phyloP scores from a whole-genome alignment of 306 rosid species.

The Acacia melanoxylon region DNA sequence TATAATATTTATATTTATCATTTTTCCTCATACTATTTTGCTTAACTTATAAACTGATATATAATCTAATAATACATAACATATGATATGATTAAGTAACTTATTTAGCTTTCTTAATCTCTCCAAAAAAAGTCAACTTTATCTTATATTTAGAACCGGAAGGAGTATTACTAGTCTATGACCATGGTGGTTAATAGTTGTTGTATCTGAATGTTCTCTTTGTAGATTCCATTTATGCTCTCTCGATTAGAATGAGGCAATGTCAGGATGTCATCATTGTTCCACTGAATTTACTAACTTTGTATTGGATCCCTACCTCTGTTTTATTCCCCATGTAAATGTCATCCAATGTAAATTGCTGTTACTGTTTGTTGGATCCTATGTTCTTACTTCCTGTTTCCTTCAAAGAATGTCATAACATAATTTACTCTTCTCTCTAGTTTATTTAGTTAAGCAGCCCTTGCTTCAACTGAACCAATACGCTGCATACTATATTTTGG shows the following conservation, averaged over 20 bases:
- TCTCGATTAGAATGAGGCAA: not conserved
- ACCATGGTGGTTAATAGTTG: not conserved
- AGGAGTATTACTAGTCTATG: not conserved
- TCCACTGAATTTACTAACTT: not conserved
- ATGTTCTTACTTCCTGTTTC: not conserved
- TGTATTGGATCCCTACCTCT: not conserved
- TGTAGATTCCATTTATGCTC: not conserved
- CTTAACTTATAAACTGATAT: no score
- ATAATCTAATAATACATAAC: no score
- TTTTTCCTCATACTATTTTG: no score
- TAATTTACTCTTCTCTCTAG: not conserved
- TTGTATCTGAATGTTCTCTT: not conserved
- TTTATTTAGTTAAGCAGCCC: not conserved
- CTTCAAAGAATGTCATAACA: not conserved
- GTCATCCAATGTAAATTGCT: not conserved
- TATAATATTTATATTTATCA: no score
- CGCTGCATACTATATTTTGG: conserved; percentile 28
- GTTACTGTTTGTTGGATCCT: not conserved
- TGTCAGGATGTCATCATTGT: not conserved
- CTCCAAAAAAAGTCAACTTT: no score
- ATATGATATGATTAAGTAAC: no score
- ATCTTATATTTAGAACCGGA: no score
- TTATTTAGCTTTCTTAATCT: no score
- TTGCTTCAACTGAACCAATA: conserved; percentile 26
- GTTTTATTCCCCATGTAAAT: not conserved